Percentiles rank a stretch among this genome's conserved stretches.
Conservation (phyloP, 1,284 basidiomycete species). For the Mycena sp. region DNA sequence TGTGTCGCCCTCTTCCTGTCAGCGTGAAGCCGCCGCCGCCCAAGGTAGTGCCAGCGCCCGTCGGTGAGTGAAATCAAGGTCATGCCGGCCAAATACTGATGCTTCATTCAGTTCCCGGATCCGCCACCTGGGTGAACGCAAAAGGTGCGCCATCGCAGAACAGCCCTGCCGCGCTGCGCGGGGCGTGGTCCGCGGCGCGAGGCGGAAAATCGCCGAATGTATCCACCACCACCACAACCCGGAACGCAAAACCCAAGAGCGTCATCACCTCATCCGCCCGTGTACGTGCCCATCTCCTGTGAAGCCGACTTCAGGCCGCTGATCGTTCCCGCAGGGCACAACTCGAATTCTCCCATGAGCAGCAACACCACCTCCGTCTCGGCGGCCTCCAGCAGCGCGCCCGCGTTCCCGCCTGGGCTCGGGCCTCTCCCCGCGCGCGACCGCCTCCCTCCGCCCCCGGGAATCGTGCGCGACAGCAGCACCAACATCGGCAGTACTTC, state of each 20-base stretch:
- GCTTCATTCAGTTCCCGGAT: constrained; percentile 49
- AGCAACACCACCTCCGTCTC: constrained; percentile 20
- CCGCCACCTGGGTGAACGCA: constrained; percentile 44
- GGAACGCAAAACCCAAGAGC: constrained; percentile 27
- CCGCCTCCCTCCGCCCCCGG: constrained; percentile 4
- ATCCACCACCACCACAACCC: neutral
- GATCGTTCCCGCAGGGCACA: constrained; percentile 20
- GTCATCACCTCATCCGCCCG: constrained; percentile 20
- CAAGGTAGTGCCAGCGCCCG: constrained; percentile 34
- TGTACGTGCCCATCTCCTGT: constrained; percentile 24
- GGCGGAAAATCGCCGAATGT: neutral
- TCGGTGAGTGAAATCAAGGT: constrained; percentile 44
- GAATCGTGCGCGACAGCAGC: constrained; percentile 5
- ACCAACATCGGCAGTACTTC: constrained; percentile 13
- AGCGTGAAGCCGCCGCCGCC: constrained; percentile 40
- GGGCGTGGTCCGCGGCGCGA: constrained; percentile 31
- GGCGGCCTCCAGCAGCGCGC: neutral
- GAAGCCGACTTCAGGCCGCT: neutral
- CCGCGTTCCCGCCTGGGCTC: constrained; percentile 13
- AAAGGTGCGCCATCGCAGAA: constrained; percentile 32
- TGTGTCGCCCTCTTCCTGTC: constrained; percentile 68
- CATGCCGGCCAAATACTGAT: no score
- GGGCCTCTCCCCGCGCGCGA: neutral
- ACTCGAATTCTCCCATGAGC: constrained; percentile 19
- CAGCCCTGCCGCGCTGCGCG: constrained; percentile 28